phyloP scores from a whole-genome alignment of 2,329 filamentous ascomycete genomes.

The Neonectria punicea region DNA sequence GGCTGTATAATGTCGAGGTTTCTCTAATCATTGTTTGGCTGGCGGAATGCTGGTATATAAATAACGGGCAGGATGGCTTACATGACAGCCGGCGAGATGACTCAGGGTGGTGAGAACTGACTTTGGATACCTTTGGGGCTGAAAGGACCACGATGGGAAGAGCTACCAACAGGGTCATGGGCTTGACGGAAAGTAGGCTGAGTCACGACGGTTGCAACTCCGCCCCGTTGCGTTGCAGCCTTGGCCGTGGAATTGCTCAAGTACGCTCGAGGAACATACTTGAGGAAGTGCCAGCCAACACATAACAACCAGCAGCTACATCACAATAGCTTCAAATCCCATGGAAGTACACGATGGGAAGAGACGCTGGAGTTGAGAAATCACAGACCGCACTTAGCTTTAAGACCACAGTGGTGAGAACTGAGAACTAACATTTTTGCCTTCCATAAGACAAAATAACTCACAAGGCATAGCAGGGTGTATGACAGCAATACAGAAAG shows the following conservation, averaged over 20 bases:
- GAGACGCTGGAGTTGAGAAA: too few relatives aligned
- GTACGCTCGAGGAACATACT: too few relatives aligned
- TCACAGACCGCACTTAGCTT: too few relatives aligned
- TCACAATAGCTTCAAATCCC: too few relatives aligned
- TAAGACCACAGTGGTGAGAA: too few relatives aligned
- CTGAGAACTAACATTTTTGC: too few relatives aligned
- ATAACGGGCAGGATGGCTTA: background rate
- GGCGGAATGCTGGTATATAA: background rate
- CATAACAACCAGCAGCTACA: too few relatives aligned
- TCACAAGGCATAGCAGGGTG: background rate
- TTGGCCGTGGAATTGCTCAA: background rate
- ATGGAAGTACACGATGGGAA: too few relatives aligned
- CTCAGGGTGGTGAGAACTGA: conserved; percentile 12
- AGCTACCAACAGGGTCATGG: background rate
- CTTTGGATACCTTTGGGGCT: background rate
- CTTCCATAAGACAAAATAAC: too few relatives aligned
- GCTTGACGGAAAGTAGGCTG: background rate
- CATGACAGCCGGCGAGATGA: conserved; percentile 19
- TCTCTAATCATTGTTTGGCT: background rate
- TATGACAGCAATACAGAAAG: background rate
- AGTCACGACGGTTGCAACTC: background rate
- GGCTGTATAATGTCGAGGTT: background rate
- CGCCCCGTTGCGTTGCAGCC: background rate
- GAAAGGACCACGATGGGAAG: background rate
- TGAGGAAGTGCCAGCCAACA: background rate